A percentile compares a stretch with the other conserved stretches of the same genome.
These are phyloP conservation scores for Leccinum broughii DNA, from an alignment of 768 basidiomycete species.

Conservation along the genomic window DNA sequence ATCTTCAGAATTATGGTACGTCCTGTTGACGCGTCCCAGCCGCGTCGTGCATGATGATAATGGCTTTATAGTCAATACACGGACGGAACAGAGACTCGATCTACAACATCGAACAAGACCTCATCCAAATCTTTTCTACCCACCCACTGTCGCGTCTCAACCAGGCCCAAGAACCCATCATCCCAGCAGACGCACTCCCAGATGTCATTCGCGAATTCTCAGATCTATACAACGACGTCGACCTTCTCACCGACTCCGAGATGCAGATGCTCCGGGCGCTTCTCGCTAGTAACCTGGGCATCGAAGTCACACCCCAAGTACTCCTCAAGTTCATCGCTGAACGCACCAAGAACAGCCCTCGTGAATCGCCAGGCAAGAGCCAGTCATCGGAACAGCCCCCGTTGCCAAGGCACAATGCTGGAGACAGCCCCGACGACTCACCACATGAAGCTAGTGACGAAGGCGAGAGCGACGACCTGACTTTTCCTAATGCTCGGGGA, in stretches of 20 bases:
- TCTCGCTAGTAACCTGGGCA: constrained; percentile 56
- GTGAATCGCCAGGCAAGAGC: constrained; percentile 27
- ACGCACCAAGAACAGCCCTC: constrained; percentile 45
- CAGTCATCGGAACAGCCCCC: constrained; percentile 12
- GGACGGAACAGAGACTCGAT: constrained; percentile 73
- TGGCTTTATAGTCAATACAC: constrained; percentile 30
- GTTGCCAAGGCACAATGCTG: constrained; percentile 8
- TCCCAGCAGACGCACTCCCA: constrained; percentile 70
- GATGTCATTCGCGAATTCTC: constrained; percentile 69
- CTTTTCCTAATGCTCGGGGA: constrained; percentile 40
- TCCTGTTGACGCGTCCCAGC: constrained; percentile 12
- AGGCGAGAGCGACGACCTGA: constrained; percentile 38
- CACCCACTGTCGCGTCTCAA: constrained; percentile 62
- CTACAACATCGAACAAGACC: constrained; percentile 66
- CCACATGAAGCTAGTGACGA: constrained; percentile 36
- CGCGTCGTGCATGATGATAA: constrained; percentile 4
- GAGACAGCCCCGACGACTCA: constrained; percentile 35
- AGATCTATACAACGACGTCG: constrained; percentile 54
- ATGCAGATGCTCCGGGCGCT: constrained; percentile 57
- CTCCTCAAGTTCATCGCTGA: constrained; percentile 65
- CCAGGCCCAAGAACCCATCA: constrained; percentile 58
- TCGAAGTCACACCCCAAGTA: constrained; percentile 68
- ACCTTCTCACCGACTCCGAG: constrained; percentile 68
- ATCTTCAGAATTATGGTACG: constrained; percentile 26
- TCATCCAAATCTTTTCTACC: constrained; percentile 63